Evolutionary conservation across 2,329 filamentous ascomycete genomes (phyloP).

Genomic region (Apiospora sp.): DNA sequence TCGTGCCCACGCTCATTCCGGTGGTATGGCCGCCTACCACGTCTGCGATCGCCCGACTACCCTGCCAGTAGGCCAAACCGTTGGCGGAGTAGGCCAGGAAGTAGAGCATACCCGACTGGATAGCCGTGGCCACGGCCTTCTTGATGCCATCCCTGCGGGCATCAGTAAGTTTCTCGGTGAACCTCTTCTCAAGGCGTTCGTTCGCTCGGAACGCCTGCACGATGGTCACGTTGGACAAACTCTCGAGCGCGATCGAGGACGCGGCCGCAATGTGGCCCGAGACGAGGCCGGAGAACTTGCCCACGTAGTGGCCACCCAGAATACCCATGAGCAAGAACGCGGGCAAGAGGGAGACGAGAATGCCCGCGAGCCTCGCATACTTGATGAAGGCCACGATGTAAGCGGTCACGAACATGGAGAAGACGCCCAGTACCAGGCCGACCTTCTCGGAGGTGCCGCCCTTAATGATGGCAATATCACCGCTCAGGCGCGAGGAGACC

Average conservation of each 20-base stretch:
- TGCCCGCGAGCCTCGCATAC: constrained; percentile 62
- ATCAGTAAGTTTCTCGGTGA: constrained; percentile 54
- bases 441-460: constrained; percentile 69
- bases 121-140: constrained; percentile 62
- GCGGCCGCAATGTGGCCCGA: constrained; percentile 57
- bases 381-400: constrained; percentile 70
- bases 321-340: constrained; percentile 64
- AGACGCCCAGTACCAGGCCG: constrained; percentile 62
- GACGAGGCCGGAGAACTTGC: constrained; percentile 53
- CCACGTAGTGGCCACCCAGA: constrained; percentile 57
- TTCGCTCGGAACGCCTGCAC: constrained; percentile 65
- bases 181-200: constrained; percentile 58
- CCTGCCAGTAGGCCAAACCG: constrained; percentile 72
- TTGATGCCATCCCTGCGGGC: constrained; percentile 59
- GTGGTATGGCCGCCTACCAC: constrained; percentile 44
- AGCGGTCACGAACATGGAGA: constrained; percentile 67
- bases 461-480: constrained; percentile 67
- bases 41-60: constrained; percentile 54
- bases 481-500: constrained; percentile 63
- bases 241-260: constrained; percentile 63
- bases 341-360: constrained; percentile 63
- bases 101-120: constrained; percentile 69
- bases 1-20: constrained; percentile 51
- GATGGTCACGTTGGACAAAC: constrained; percentile 59
- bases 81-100: constrained; percentile 72